These are phyloP conservation scores for Zhuliangozyma parablackwelliae DNA, from an alignment of 1,139 yeast genomes.

Conservation along the genomic window DNA sequence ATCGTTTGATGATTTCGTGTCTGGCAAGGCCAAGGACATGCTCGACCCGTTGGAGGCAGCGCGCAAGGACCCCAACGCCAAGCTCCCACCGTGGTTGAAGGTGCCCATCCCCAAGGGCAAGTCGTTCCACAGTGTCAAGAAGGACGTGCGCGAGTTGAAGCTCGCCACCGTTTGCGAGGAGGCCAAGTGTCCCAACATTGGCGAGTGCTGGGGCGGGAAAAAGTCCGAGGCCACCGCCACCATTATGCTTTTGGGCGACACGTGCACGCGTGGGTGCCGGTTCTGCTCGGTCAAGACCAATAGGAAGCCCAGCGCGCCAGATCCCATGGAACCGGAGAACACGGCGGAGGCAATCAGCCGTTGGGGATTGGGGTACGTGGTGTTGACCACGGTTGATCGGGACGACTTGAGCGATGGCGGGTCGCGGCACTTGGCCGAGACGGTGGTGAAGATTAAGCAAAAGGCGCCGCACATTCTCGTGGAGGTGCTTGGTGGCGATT, in stretches of 20 bases:
- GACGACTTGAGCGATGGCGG: conserved; percentile 96
- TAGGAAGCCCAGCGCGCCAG: conserved; percentile 79
- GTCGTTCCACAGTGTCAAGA: conserved; percentile 72
- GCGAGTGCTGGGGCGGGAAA: conserved; percentile 99
- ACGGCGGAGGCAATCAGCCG: conserved; percentile 96
- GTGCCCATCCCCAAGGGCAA: conserved; percentile 94
- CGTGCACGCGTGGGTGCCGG: conserved; percentile 97
- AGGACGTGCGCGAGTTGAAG: conserved; percentile 83
- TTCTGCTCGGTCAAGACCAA: conserved; percentile 96
- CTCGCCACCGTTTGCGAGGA: conserved; percentile 97
- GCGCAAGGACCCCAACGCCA: conserved; percentile 52
- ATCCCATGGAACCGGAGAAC: conserved; percentile 95
- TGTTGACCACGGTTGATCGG: conserved; percentile 94
- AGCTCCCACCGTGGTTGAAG: conserved; percentile 90
- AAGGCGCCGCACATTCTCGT: conserved; percentile 91
- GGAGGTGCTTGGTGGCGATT: conserved; percentile 93
- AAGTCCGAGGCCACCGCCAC: conserved; percentile 98
- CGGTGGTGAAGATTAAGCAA: conserved; percentile 76
- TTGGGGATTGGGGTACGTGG: conserved; percentile 99
- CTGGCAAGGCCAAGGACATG: conserved; percentile 70
- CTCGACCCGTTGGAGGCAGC: conserved; percentile 71
- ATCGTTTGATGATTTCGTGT: conserved; percentile 84
- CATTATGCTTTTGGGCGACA: conserved; percentile 96
- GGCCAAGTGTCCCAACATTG: conserved; percentile 97
- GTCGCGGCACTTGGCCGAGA: conserved; percentile 81